Percentiles rank a stretch among this genome's conserved stretches.
phyloP scores from a whole-genome alignment of 257 asterid species.

The Solanum rostratum region DNA sequence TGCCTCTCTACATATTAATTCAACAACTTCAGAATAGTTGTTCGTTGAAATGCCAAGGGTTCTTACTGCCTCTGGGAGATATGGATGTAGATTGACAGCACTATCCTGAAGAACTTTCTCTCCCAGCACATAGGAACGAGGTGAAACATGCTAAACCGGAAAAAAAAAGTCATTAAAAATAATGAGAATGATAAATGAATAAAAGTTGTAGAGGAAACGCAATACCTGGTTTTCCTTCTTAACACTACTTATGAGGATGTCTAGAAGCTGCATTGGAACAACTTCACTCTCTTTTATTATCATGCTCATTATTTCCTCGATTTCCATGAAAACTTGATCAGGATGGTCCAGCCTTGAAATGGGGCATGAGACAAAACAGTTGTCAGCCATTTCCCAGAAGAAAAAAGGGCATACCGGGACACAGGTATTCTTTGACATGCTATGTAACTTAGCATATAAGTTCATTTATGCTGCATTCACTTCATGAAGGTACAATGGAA shows the following conservation, averaged over 20 bases:
- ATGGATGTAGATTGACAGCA: not conserved
- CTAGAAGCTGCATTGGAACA: slow-evolving; percentile 33
- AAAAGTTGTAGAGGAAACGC: not conserved
- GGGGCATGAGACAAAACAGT: not conserved
- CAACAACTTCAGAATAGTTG: slow-evolving; percentile 2
- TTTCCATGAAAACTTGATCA: slow-evolving; percentile 18
- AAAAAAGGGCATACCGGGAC: too few relatives aligned
- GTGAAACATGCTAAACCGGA: slow-evolving; percentile 3
- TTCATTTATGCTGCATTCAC: not conserved
- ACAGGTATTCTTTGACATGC: not conserved
- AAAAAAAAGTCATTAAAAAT: not conserved
- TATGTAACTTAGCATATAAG: not conserved
- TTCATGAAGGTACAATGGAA: not conserved
- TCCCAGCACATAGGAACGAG: slow-evolving; percentile 3
- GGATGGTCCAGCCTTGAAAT: slow-evolving; percentile 29
- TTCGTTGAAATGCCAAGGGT: not conserved
- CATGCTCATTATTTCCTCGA: slow-evolving; percentile 33
- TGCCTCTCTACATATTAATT: not conserved
- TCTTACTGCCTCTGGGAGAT: not conserved
- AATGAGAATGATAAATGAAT: not conserved
- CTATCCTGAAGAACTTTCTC: not conserved
- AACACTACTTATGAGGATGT: slow-evolving; percentile 35
- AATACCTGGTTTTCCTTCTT: slow-evolving; percentile 37
- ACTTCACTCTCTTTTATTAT: slow-evolving; percentile 39
- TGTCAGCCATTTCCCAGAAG: not conserved